Base-by-base conservation (phyloP, 2,329 filamentous ascomycete species). In the Ascochyta viciae-villosae region DNA sequence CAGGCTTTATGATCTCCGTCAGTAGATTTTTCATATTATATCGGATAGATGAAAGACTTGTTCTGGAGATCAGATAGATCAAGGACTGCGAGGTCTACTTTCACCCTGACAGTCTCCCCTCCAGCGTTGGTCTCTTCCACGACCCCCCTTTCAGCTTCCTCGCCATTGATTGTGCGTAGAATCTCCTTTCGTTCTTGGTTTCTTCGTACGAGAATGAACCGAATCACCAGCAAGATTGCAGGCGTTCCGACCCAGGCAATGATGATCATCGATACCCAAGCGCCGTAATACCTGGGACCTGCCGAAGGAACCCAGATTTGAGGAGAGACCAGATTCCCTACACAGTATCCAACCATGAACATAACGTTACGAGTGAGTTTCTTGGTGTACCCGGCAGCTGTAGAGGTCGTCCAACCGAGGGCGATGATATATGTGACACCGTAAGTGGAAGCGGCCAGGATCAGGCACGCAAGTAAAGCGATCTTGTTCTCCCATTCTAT, bases 51-150 rank as follows among this genome's bases (percentile, higher is more conserved):
- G 44, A 47, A 47, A 10, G 44, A 47, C 16, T 47, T 47, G 34
- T 47, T 47, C 24, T 47, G 44, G 12, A 47, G 26, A 39, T 47
- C 44, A n/a, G 44, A 31, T 8, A 47, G 44, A 31, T 47, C 44
- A 15, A 47, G 44, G 6, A 47, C 24, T 16, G 44, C 44, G 16
- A 47, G 19, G 10, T 47, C 22, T n/a, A 47, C 44, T n/a, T 39
- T 47, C n/a, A 47, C 34, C 12, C 16, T 39, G 12, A 47, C 23
- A 22, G 37, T 39, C 12, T 24, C 22, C 24, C 37, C 37, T 24
- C 24, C 22, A 15, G 19, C 22, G 22, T 39, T 39, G 10, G 8
- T 24, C 37, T 39, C 37, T 24, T 39, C 37, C 37, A 39, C 29
- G 12, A 31, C 5, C 12, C 29, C 29, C 29, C 29, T 12, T 10